phyloP scores from a whole-genome alignment of 1,284 basidiomycete genomes.

The Microbotryum saponariae region DNA sequence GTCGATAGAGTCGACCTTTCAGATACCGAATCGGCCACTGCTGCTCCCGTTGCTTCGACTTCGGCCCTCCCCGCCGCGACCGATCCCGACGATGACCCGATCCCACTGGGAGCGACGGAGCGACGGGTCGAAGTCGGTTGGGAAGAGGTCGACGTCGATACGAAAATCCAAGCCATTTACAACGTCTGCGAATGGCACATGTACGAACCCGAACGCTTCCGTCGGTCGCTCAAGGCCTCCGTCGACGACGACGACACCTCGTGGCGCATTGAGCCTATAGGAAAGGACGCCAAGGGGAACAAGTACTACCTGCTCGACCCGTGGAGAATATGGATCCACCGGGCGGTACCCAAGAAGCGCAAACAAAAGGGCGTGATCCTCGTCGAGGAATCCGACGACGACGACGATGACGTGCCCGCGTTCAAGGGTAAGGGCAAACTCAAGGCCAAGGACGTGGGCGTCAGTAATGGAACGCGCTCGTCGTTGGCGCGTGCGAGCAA shows the following conservation, averaged over 20 bases:
- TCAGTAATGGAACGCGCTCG: too few species aligned
- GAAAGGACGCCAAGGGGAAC: constrained; percentile 70
- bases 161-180: constrained; percentile 46
- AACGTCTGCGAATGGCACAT: constrained; percentile 52
- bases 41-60: too few species aligned
- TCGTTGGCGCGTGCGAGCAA: too few species aligned
- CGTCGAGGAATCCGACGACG: constrained; percentile 8
- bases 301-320: constrained; percentile 85
- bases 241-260: constrained; percentile 16
- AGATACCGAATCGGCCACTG: too few species aligned
- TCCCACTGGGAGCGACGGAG: constrained; percentile 34
- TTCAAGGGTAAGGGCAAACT: constrained; percentile 61
- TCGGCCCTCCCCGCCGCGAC: background rate
- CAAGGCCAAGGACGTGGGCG: constrained; percentile 40
- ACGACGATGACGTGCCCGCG: constrained; percentile 33
- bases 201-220: constrained; percentile 47
- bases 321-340: constrained; percentile 79
- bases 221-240: constrained; percentile 41
- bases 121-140: constrained; percentile 40
- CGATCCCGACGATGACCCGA: constrained; percentile 23
- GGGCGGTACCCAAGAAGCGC: constrained; percentile 40
- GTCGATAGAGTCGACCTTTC: too few species aligned
- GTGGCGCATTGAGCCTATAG: constrained; percentile 77
- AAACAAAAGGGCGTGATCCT: constrained; percentile 15
- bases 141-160: constrained; percentile 44